Conservation (phyloP, 2,329 filamentous ascomycete species). For the Tolypocladium tundrense region DNA sequence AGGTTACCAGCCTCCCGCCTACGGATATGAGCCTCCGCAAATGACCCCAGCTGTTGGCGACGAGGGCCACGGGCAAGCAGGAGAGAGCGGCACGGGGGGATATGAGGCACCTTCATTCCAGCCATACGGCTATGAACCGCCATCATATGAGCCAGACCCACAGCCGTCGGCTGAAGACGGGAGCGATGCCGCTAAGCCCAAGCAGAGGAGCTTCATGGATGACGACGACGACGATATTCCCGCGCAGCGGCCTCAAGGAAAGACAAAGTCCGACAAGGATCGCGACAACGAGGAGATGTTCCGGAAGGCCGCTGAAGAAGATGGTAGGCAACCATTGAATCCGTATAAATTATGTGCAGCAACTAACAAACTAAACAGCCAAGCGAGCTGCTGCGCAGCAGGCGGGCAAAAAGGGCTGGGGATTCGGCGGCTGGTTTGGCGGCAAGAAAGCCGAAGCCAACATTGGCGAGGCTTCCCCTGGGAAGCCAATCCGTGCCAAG, state of each 20-base stretch:
- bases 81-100: constrained; percentile 25
- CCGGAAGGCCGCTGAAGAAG: constrained; percentile 69
- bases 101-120: constrained; percentile 56
- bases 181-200: constrained; percentile 45
- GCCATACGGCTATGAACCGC: constrained; percentile 47
- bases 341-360: not conserved
- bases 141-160: constrained; percentile 43
- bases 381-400: constrained; percentile 46
- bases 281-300: constrained; percentile 78
- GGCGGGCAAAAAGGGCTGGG: constrained; percentile 59
- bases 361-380: constrained; percentile 29
- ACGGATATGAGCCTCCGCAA: constrained; percentile 41
- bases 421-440: constrained; percentile 76
- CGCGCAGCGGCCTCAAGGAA: constrained; percentile 37
- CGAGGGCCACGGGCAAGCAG: constrained; percentile 6
- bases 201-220: constrained; percentile 73
- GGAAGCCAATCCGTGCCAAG: constrained; percentile 78
- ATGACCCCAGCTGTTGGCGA: constrained; percentile 13
- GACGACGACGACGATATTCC: constrained; percentile 68
- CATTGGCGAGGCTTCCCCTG: constrained; percentile 30
- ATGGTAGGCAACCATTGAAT: constrained; percentile 37
- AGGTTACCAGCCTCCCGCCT: constrained; percentile 35
- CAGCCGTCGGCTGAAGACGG: constrained; percentile 28
- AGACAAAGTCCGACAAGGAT: constrained; percentile 59
- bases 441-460: constrained; percentile 43